These are phyloP conservation scores for Colletotrichum horii DNA, from an alignment of 2,329 filamentous ascomycete species.

Conservation along the genomic window DNA sequence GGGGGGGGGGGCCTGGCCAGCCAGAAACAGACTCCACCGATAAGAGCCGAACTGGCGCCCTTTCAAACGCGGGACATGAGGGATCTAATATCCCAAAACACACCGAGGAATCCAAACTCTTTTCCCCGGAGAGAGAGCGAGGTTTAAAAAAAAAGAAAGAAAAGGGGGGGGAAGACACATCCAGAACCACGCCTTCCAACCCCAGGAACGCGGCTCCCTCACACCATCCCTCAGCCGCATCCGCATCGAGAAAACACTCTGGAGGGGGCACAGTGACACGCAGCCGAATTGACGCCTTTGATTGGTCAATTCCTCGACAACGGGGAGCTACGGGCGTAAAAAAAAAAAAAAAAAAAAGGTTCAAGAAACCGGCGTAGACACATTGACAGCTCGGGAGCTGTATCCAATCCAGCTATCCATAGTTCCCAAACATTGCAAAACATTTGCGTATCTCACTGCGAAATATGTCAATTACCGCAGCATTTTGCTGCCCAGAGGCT, in stretches of 20 bases:
- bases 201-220: neutral
- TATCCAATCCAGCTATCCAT: neutral
- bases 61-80: neutral
- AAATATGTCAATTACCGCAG: neutral
- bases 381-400: neutral
- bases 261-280: neutral
- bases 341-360: too few species aligned
- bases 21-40: neutral
- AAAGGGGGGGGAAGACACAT: neutral
- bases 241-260: neutral
- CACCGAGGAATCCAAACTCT: neutral
- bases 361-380: too few species aligned
- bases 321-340: neutral
- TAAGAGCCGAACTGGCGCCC: neutral
- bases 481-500: neutral
- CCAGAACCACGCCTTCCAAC: neutral
- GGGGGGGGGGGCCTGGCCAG: neutral
- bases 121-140: neutral
- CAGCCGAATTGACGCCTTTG: neutral
- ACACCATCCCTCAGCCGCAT: neutral
- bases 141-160: neutral
- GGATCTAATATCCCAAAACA: neutral
- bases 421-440: neutral
- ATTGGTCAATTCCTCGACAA: neutral
- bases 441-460: neutral